Evolutionary conservation across 371 early-diverging fungal species (phyloP).

Genomic region (Blyttiomyces sp.): DNA sequence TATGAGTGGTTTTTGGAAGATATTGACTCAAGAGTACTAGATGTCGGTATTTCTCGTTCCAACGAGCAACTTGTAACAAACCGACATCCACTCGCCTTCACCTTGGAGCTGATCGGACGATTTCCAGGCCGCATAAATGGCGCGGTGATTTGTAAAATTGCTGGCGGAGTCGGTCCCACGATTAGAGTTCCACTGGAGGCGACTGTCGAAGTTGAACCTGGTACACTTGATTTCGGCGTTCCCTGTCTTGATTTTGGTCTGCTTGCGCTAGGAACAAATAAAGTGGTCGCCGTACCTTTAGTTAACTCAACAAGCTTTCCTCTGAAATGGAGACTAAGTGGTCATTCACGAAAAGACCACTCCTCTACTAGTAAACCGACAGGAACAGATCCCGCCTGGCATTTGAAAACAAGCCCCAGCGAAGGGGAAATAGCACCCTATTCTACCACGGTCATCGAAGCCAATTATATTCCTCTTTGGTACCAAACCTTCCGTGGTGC

Average conservation of each 20-base stretch:
- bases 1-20: conserved; percentile 27
- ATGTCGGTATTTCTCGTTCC: conserved; percentile 6
- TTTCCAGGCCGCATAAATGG: conserved; percentile 37
- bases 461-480: conserved; percentile 31
- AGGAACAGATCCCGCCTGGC: conserved; percentile 7
- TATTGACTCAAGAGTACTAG: conserved; percentile 18
- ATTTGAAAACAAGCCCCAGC: conserved; percentile 13
- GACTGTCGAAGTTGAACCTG: conserved; percentile 23
- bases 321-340: conserved; percentile 11
- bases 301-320: conserved; percentile 17
- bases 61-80: background rate
- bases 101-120: conserved; percentile 17
- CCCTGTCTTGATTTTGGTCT: conserved; percentile 40
- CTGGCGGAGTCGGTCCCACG: conserved; percentile 27
- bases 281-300: conserved; percentile 23
- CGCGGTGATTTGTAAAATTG: conserved; percentile 28
- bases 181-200: conserved; percentile 30
- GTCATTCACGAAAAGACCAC: background rate
- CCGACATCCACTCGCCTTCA: background rate
- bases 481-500: conserved; percentile 29
- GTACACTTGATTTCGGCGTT: conserved; percentile 24
- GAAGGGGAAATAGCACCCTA: conserved; percentile 22
- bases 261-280: conserved; percentile 30
- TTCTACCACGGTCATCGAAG: conserved; percentile 2
- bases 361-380: background rate